Conservation (phyloP, 306 rosid genomes). For the Amphicarpaea edgeworthii region DNA sequence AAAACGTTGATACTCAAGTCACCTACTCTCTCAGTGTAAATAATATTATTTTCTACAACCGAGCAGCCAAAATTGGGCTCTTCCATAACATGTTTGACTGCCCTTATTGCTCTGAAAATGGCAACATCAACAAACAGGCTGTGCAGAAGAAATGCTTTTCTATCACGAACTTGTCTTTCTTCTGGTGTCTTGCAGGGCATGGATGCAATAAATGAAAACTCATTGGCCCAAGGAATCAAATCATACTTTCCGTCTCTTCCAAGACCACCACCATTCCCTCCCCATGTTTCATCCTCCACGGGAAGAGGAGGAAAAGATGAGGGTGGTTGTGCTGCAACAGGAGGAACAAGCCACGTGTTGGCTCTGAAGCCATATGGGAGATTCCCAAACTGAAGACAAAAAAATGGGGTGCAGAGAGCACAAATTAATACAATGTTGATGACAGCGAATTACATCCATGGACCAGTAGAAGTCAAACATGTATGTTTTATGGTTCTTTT, state of each 20-base stretch:
- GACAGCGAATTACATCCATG: constrained; percentile 10
- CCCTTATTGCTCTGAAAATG: constrained; percentile 79
- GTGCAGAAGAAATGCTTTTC: constrained; percentile 96
- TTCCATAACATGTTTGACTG: constrained; percentile 66
- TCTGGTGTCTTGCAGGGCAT: constrained; percentile 95
- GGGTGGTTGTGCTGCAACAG: constrained; percentile 76
- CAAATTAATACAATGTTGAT: constrained; percentile 14
- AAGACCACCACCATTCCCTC: constrained; percentile 95
- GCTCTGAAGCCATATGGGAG: constrained; percentile 96
- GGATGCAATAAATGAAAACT: constrained; percentile 80
- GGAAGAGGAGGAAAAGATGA: constrained; percentile 82
- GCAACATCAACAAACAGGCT: constrained; percentile 91
- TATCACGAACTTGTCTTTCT: constrained; percentile 92
- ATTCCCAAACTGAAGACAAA: constrained; percentile 84
- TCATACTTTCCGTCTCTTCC: constrained; percentile 84
- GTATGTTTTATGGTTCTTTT: constrained; percentile 5
- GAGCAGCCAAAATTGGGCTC: constrained; percentile 49
- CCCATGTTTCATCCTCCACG: constrained; percentile 89
- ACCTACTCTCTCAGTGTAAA: constrained; percentile 69
- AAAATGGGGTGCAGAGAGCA: constrained; percentile 21
- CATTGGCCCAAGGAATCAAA: constrained; percentile 86
- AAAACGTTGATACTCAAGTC: constrained; percentile 76
- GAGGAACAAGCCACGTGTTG: constrained; percentile 98
- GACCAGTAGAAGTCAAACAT: constrained; percentile 20
- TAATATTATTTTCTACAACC: constrained; percentile 52